A percentile compares a stretch with the other conserved stretches of the same genome.
Evolutionary conservation across 1,284 basidiomycete species (phyloP).

Genomic region (Amylostereum areolatum): DNA sequence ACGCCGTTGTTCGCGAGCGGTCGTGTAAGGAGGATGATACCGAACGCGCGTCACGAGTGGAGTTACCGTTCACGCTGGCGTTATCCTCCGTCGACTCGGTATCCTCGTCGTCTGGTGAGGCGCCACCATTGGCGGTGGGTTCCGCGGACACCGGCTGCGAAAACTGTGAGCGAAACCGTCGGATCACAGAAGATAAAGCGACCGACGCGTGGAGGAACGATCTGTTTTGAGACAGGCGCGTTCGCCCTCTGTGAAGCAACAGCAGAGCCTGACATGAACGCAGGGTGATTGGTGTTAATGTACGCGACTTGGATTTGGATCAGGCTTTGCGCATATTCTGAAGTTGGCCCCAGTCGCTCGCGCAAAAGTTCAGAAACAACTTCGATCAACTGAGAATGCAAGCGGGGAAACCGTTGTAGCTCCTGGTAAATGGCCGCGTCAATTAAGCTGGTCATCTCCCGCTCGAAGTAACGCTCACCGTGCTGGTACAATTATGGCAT

Average conservation of each 20-base stretch:
- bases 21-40: constrained; percentile 80
- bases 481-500: constrained; percentile 95
- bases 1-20: constrained; percentile 17
- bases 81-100: constrained; percentile 50
- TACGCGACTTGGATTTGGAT: constrained; percentile 98
- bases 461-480: constrained; percentile 41
- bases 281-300: constrained; percentile 98
- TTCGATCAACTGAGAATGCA: constrained; percentile 94
- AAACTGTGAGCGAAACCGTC: constrained; percentile 10
- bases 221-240: constrained; percentile 35
- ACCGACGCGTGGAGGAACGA: constrained; percentile 46
- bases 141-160: constrained; percentile 52
- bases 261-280: constrained; percentile 72
- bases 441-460: background rate
- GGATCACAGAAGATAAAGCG: constrained; percentile 15
- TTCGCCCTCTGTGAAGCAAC: constrained; percentile 43
- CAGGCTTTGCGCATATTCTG: constrained; percentile 92
- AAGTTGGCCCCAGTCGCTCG: constrained; percentile 94
- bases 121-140: constrained; percentile 41
- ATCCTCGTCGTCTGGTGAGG: constrained; percentile 51
- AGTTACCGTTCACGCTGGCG: constrained; percentile 43
- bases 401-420: constrained; percentile 91
- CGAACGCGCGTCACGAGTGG: constrained; percentile 60
- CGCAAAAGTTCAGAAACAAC: constrained; percentile 95
- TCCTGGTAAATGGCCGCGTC: constrained; percentile 49